Conservation (phyloP, 306 rosid genomes). For the Malus orientalis region DNA sequence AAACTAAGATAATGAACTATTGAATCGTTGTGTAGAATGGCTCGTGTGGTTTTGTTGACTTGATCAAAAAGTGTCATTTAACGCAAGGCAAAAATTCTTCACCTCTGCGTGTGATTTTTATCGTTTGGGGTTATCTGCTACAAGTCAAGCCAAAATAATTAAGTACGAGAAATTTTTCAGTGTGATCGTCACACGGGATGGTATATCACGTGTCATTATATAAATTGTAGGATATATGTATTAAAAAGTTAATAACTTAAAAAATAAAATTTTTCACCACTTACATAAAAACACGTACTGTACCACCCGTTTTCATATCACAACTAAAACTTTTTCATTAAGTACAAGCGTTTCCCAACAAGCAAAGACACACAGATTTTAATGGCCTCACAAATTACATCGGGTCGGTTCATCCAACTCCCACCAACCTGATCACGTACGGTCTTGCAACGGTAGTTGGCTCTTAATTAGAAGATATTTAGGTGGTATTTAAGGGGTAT, state of each 20-base stretch:
- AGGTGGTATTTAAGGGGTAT: no score
- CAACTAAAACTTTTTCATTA: no score
- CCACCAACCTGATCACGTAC: background rate
- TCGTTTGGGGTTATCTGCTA: background rate
- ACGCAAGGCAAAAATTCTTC: background rate
- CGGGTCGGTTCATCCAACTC: background rate
- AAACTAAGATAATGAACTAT: no score
- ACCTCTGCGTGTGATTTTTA: background rate
- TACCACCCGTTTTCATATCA: fast-evolving
- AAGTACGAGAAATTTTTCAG: no score
- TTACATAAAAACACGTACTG: fast-evolving
- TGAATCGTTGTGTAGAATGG: no score
- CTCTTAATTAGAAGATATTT: no score
- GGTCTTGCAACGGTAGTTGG: no score
- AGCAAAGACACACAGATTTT: background rate
- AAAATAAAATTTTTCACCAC: no score
- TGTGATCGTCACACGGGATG: no score
- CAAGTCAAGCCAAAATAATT: background rate
- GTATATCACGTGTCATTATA: fast-evolving
- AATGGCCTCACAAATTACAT: background rate
- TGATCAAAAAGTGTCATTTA: background rate
- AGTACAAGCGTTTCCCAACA: background rate
- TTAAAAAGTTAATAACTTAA: no score
- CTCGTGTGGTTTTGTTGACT: background rate
- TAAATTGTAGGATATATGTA: no score